phyloP scores from a whole-genome alignment of 345 rosid genomes.

The Heritiera fomes region DNA sequence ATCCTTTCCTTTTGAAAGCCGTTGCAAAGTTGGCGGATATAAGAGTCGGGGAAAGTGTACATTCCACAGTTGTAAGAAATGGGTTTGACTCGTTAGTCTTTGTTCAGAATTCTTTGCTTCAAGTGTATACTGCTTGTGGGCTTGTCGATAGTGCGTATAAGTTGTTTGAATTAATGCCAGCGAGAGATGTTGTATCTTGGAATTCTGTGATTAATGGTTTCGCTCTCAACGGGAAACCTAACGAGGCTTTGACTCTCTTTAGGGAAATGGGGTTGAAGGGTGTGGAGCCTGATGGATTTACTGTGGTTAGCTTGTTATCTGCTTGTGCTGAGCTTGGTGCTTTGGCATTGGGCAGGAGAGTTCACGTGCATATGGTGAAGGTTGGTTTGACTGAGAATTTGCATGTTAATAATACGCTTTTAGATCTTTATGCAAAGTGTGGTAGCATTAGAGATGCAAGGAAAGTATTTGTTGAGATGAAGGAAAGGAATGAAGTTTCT shows the following conservation, averaged over 20 bases:
- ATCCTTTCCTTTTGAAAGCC: constrained; percentile 80
- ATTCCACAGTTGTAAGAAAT: constrained; percentile 49
- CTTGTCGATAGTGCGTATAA: constrained; percentile 47
- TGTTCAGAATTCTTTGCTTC: constrained; percentile 69
- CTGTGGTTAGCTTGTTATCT: constrained; percentile 70
- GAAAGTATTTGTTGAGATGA: constrained; percentile 57
- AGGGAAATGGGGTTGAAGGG: constrained; percentile 54
- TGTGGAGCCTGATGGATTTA: constrained; percentile 74
- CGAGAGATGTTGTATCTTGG: constrained; percentile 83
- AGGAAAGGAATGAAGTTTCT: constrained; percentile 60
- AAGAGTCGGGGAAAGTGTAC: constrained; percentile 52
- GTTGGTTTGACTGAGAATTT: constrained; percentile 49
- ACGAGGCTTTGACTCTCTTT: constrained; percentile 60
- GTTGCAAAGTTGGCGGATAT: constrained; percentile 53
- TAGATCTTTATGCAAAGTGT: constrained; percentile 80
- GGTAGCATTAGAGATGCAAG: constrained; percentile 59
- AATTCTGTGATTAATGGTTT: constrained; percentile 86
- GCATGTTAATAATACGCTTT: constrained; percentile 59
- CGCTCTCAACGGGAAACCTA: constrained; percentile 64
- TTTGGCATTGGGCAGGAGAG: constrained; percentile 64
- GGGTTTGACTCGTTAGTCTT: constrained; percentile 67
- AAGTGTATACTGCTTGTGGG: constrained; percentile 58
- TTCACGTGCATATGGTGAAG: constrained; percentile 61
- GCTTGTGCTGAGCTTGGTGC: constrained; percentile 85
- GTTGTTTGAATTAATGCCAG: constrained; percentile 63